These are phyloP conservation scores for Russula ochroleuca DNA, from an alignment of 768 basidiomycete genomes.

Conservation along the genomic window DNA sequence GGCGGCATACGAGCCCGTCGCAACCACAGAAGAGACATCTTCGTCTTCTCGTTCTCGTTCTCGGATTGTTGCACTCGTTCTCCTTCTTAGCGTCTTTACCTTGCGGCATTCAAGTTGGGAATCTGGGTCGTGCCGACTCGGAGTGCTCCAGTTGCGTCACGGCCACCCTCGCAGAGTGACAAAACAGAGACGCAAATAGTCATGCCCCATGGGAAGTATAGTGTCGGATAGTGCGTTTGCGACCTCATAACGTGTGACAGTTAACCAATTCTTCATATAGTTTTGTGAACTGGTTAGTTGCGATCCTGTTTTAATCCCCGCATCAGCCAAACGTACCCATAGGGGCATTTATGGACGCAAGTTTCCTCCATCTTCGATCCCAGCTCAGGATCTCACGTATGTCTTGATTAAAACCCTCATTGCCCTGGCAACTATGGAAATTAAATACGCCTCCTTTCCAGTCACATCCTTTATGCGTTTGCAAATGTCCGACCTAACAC, in stretches of 20 bases:
- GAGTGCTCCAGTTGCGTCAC: not conserved
- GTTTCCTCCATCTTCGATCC: conserved; percentile 82
- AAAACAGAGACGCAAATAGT: conserved; percentile 19
- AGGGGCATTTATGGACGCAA: conserved; percentile 97
- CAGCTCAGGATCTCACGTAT: conserved; percentile 80
- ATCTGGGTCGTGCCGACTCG: conserved; percentile 24
- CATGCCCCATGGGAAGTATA: conserved; percentile 55
- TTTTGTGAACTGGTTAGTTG: conserved; percentile 69
- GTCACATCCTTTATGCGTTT: conserved; percentile 90
- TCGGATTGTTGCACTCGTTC: conserved; percentile 8
- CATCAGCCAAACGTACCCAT: conserved; percentile 9
- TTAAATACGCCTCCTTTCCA: conserved; percentile 31
- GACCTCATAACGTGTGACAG: not conserved
- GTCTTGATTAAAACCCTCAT: conserved; percentile 31
- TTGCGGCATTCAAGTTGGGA: conserved; percentile 23
- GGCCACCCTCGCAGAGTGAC: conserved; percentile 4
- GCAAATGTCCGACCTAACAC: conserved; percentile 80
- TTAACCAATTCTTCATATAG: conserved; percentile 36
- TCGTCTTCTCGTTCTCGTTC: conserved; percentile 1
- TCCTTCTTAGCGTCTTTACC: conserved; percentile 16
- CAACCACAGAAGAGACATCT: not conserved
- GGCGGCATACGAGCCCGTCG: conserved; percentile 18
- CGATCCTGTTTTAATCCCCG: conserved; percentile 8
- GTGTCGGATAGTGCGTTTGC: conserved; percentile 70
- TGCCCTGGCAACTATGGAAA: conserved; percentile 13